Conservation (phyloP, 768 basidiomycete genomes). For the Boletus eberwhitei region DNA sequence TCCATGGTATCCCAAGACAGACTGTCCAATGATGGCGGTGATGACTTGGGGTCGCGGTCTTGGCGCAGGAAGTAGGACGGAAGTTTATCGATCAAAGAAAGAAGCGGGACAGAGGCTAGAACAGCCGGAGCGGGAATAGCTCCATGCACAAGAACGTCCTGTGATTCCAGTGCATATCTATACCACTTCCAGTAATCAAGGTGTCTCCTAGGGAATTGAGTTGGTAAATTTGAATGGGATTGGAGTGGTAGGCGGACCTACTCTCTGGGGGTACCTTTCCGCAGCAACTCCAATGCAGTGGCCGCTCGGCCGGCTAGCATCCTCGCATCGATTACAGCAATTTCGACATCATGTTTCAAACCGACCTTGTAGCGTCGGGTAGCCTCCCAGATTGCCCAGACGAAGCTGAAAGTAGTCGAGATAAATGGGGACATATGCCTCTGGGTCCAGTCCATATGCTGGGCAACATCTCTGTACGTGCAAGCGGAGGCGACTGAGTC, state of each 20-base stretch:
- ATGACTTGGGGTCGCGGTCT: slow-evolving; percentile 30
- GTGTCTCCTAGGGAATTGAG: slow-evolving; percentile 44
- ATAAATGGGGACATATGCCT: slow-evolving; percentile 65
- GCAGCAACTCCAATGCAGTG: slow-evolving; percentile 63
- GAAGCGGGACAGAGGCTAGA: slow-evolving; percentile 65
- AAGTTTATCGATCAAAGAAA: slow-evolving; percentile 59
- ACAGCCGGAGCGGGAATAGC: slow-evolving; percentile 65
- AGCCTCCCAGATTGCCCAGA: slow-evolving; percentile 82
- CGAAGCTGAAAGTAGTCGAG: slow-evolving; percentile 76
- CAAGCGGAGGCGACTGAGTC: slow-evolving; percentile 26
- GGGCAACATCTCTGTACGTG: slow-evolving; percentile 61
- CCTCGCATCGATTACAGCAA: slow-evolving; percentile 72
- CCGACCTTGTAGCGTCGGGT: slow-evolving; percentile 67
- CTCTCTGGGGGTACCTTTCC: slow-evolving; percentile 52
- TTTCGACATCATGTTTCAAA: slow-evolving; percentile 73
- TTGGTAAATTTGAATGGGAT: not conserved
- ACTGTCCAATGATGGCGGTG: slow-evolving; percentile 32
- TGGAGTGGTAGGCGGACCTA: slow-evolving; percentile 33
- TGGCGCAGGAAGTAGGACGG: slow-evolving; percentile 64
- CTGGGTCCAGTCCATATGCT: slow-evolving; percentile 79
- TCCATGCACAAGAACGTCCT: slow-evolving; percentile 69
- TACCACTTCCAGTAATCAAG: slow-evolving; percentile 74
- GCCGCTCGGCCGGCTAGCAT: slow-evolving; percentile 54
- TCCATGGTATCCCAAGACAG: slow-evolving; percentile 55
- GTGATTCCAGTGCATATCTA: slow-evolving; percentile 70